A percentile compares a stretch with the other conserved stretches of the same genome.
These are phyloP conservation scores for Magnaporthales sp. DNA, from an alignment of 2,329 filamentous ascomycete genomes.

Conservation along the genomic window DNA sequence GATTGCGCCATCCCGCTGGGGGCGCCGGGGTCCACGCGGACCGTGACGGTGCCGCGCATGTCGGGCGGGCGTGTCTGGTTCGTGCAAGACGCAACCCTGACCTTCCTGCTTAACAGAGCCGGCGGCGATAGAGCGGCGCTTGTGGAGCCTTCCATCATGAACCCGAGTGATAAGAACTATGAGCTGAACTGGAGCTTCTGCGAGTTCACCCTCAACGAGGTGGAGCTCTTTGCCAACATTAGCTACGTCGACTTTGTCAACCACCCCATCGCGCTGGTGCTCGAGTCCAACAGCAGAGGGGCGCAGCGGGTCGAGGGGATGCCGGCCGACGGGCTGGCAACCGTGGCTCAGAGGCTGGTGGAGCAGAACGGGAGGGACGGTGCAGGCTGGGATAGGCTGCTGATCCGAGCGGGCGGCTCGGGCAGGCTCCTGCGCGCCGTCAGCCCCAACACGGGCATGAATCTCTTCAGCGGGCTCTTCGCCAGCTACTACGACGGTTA, in stretches of 20 bases:
- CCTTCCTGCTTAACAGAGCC: constrained; percentile 59
- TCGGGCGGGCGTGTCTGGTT: constrained; percentile 69
- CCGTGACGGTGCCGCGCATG: constrained; percentile 59
- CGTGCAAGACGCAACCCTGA: constrained; percentile 48
- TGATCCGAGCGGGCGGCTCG: constrained; percentile 28
- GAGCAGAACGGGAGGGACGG: constrained; percentile 36
- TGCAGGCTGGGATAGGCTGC: constrained; percentile 42
- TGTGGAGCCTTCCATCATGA: constrained; percentile 67
- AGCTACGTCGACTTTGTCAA: constrained; percentile 69
- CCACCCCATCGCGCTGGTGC: constrained; percentile 50
- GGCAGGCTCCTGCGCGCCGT: constrained; percentile 37
- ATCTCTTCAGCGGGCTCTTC: constrained; percentile 30
- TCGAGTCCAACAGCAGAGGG: constrained; percentile 36
- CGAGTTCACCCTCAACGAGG: constrained; percentile 58
- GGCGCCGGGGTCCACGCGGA: constrained; percentile 47
- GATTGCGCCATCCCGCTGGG: constrained; percentile 59
- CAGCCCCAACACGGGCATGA: constrained; percentile 41
- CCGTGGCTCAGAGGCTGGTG: constrained; percentile 33
- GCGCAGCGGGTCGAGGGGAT: constrained; percentile 40
- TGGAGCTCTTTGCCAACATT: constrained; percentile 59
- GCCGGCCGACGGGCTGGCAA: constrained; percentile 33
- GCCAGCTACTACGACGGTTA: constrained; percentile 40
- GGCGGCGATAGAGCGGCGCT: constrained; percentile 47
- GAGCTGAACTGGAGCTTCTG: constrained; percentile 56
- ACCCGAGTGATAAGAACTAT: constrained; percentile 54